phyloP scores from a whole-genome alignment of 495 filamentous ascomycete genomes.

The Chaetomium fimeti region DNA sequence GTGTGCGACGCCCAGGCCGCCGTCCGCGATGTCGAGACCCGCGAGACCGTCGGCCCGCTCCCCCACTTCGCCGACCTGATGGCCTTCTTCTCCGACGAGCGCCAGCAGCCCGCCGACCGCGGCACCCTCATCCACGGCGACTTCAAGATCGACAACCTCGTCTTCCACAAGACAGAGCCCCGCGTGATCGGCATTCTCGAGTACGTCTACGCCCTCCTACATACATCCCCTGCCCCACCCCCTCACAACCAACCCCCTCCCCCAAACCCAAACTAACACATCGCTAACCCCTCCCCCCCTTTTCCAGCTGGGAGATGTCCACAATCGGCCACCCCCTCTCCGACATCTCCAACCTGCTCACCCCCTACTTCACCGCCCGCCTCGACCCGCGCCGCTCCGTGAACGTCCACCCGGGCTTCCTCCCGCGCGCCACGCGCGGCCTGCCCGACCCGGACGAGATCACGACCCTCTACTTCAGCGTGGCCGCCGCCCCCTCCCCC shows the following conservation, averaged over 20 bases:
- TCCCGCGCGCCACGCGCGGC: conserved; percentile 61
- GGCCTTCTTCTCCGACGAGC: conserved; percentile 66
- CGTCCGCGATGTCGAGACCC: conserved; percentile 71
- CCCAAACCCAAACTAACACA: not conserved
- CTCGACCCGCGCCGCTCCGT: conserved; percentile 32
- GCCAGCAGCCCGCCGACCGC: conserved; percentile 71
- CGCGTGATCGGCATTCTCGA: conserved; percentile 90
- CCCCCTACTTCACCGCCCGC: conserved; percentile 58
- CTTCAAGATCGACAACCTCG: conserved; percentile 97
- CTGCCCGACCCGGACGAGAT: conserved; percentile 71
- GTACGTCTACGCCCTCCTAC: conserved; percentile 44
- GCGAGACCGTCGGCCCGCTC: conserved; percentile 72
- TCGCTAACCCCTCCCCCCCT: not conserved
- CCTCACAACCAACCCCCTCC: not conserved
- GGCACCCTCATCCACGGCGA: conserved; percentile 86
- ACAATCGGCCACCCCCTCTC: conserved; percentile 92
- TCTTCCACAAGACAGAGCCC: conserved; percentile 87
- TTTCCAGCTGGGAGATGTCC: conserved; percentile 85
- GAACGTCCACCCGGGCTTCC: conserved; percentile 53
- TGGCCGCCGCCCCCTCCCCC: conserved; percentile 49
- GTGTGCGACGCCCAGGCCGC: conserved; percentile 76
- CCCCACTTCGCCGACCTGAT: conserved; percentile 80
- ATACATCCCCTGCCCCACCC: not conserved
- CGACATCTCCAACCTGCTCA: conserved; percentile 77
- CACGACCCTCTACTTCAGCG: conserved; percentile 72